Percentiles rank a stretch among this genome's conserved stretches.
Conservation (phyloP, 345 rosid genomes). For the Corchorus olitorius region DNA sequence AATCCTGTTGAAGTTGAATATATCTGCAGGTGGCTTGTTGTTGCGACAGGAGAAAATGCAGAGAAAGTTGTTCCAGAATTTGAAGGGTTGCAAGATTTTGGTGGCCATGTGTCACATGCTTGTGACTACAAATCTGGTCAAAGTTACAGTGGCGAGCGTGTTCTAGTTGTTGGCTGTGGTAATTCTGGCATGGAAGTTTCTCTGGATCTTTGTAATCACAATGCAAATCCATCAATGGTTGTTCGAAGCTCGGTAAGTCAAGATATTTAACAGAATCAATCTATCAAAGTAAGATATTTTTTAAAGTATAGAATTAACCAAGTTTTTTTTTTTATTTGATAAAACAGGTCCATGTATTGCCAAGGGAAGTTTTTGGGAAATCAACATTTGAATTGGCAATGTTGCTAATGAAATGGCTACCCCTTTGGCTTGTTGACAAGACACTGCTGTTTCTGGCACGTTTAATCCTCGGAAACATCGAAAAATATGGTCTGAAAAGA, state of each 20-base stretch:
- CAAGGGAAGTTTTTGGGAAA: slow-evolving; percentile 75
- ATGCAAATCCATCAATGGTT: slow-evolving; percentile 78
- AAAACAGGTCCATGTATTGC: slow-evolving; percentile 82
- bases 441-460: slow-evolving; percentile 54
- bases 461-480: slow-evolving; percentile 57
- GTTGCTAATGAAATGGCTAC: slow-evolving; percentile 61
- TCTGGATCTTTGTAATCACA: slow-evolving; percentile 74
- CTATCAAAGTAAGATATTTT: background rate
- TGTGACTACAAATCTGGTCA: slow-evolving; percentile 81
- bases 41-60: slow-evolving; percentile 90
- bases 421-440: slow-evolving; percentile 77
- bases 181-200: slow-evolving; percentile 96
- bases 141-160: slow-evolving; percentile 54
- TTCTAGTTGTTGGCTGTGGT: slow-evolving; percentile 85
- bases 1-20: slow-evolving; percentile 61
- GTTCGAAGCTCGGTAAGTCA: slow-evolving; percentile 76
- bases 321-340: background rate
- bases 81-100: slow-evolving; percentile 67
- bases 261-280: background rate
- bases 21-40: slow-evolving; percentile 80
- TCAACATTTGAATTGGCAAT: slow-evolving; percentile 70
- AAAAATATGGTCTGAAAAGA: slow-evolving; percentile 66
- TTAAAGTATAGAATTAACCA: background rate
- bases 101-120: slow-evolving; percentile 62
- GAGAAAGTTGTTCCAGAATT: slow-evolving; percentile 75